Base-by-base conservation (phyloP, 1,139 yeast species). In the Tardiomyces blankii region DNA sequence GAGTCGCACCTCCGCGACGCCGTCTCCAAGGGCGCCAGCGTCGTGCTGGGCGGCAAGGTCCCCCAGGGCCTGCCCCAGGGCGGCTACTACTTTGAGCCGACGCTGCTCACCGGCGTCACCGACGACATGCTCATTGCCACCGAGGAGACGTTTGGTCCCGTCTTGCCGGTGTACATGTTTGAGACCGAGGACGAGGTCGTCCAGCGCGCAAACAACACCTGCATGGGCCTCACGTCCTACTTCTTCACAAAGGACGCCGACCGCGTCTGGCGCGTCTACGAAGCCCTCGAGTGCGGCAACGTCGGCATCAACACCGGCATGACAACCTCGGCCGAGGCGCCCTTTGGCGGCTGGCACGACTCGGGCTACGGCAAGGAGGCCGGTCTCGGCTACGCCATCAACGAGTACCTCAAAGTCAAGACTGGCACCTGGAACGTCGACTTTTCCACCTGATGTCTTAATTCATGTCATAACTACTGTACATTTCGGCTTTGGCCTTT, bases 131-230 rank as follows among this genome's bases (percentile, higher is more conserved):
- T 68, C 30, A 80, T 91, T 54, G 93, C 95, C 30, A 80, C 80
- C 50, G 81, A 84, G 57, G 98, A 91, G 67, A 94, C 89, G 1
- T 91, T 89, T 68, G 97, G 96, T 0, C 98, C 98, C 1, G 73
- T 91, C 1, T 68, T 88, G 57, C 78, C 89, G 1, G 69, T 91
- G 65, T 78, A 88, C 67, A 78, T 75, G 57, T 96, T 95, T 0
- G 65, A 67, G 14, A 64, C 70, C 47, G 74, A 78, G 2, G 78
- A 77, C 5, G 78, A 85, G 40, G 95, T 95, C 2, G 69, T 91
- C 19, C 69, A 68, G n/a, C 67, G 89, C 44, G 88, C 97, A 41
- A 91, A 91, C 61, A 73, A 81, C 13, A 82, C 96, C 0, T 83
- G 80, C 48, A 91, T 79, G 63, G 98, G 96, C 0, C 74, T 91